A percentile compares a stretch with the other conserved stretches of the same genome.
Evolutionary conservation across 2,329 filamentous ascomycete species (phyloP).

Genomic region (Talaromyces sp.): DNA sequence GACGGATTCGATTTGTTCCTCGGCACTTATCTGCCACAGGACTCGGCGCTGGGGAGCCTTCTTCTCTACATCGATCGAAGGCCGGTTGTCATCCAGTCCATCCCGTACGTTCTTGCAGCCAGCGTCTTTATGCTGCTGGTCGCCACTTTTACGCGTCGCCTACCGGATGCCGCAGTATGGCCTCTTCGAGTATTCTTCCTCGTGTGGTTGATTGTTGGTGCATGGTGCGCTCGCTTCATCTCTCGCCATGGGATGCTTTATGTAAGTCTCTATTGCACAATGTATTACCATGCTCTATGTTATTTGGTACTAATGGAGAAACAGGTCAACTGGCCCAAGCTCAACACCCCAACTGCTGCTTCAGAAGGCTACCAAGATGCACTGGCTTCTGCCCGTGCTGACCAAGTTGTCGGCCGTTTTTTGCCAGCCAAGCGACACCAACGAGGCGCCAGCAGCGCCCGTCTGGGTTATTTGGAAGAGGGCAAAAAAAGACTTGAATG

Average conservation of each 20-base stretch:
- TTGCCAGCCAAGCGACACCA: conserved; percentile 62
- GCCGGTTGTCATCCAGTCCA: conserved; percentile 82
- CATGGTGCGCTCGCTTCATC: conserved; percentile 72
- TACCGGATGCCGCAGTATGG: conserved; percentile 70
- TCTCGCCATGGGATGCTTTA: conserved; percentile 84
- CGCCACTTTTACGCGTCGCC: conserved; percentile 64
- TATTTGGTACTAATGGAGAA: conserved; percentile 6
- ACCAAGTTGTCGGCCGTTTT: conserved; percentile 72
- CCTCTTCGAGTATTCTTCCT: conserved; percentile 77
- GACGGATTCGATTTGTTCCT: conserved; percentile 95
- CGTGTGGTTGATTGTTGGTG: conserved; percentile 66
- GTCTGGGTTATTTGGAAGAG: conserved; percentile 83
- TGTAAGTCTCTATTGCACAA: conserved; percentile 53
- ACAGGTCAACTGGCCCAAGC: conserved; percentile 92
- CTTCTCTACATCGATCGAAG: conserved; percentile 78
- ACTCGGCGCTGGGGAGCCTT: conserved; percentile 63
- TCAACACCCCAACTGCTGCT: conserved; percentile 82
- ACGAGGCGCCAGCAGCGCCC: conserved; percentile 73
- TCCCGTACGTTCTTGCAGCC: conserved; percentile 84
- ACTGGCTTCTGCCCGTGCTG: conserved; percentile 73
- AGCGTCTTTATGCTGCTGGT: conserved; percentile 79
- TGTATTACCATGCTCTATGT: not conserved
- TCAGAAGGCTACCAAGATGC: conserved; percentile 86
- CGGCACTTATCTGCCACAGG: conserved; percentile 73
- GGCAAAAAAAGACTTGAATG: conserved; percentile 95